Conservation (phyloP, 106 monocot species). For the Ottelia alismoides region DNA sequence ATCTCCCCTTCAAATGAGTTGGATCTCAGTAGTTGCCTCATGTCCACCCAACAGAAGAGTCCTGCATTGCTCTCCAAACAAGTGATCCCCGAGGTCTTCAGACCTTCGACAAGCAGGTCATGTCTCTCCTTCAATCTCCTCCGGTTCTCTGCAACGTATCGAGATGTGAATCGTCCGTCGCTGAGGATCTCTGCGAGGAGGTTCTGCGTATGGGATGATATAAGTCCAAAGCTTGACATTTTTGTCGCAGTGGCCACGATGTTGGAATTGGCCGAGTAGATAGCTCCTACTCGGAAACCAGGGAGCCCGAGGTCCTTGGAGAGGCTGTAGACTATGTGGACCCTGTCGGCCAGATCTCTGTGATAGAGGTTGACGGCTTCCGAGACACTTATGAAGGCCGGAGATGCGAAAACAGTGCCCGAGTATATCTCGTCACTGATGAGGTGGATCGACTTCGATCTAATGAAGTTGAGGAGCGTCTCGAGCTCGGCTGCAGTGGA, state of each 20-base stretch:
- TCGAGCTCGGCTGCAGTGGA: slow-evolving; percentile 24
- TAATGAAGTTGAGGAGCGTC: slow-evolving; percentile 29
- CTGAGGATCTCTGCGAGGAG: slow-evolving; percentile 55
- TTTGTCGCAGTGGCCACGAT: slow-evolving; percentile 63
- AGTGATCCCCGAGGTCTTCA: slow-evolving; percentile 20
- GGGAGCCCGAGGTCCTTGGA: slow-evolving; percentile 96
- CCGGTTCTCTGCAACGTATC: slow-evolving; percentile 55
- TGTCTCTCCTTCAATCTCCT: slow-evolving; percentile 43
- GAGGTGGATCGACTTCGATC: slow-evolving; percentile 33
- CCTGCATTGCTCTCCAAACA: slow-evolving; percentile 65
- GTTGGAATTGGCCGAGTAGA: slow-evolving; percentile 45
- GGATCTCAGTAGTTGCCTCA: slow-evolving; percentile 31
- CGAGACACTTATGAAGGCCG: slow-evolving; percentile 35
- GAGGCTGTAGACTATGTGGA: slow-evolving; percentile 81
- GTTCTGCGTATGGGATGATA: slow-evolving; percentile 89
- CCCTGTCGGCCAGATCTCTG: slow-evolving; percentile 10
- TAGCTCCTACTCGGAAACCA: slow-evolving; percentile 77
- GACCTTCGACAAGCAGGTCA: slow-evolving; percentile 30
- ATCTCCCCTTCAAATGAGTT: slow-evolving; percentile 40
- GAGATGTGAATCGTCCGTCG: slow-evolving; percentile 43
- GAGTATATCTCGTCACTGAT: slow-evolving; percentile 75
- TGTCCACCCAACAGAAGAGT: slow-evolving; percentile 85
- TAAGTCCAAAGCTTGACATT: slow-evolving; percentile 92
- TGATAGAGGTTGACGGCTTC: slow-evolving; percentile 9
- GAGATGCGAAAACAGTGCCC: slow-evolving; percentile 44